Evolutionary conservation across 768 basidiomycete species (phyloP).

Genomic region (Agrocybe pediades): DNA sequence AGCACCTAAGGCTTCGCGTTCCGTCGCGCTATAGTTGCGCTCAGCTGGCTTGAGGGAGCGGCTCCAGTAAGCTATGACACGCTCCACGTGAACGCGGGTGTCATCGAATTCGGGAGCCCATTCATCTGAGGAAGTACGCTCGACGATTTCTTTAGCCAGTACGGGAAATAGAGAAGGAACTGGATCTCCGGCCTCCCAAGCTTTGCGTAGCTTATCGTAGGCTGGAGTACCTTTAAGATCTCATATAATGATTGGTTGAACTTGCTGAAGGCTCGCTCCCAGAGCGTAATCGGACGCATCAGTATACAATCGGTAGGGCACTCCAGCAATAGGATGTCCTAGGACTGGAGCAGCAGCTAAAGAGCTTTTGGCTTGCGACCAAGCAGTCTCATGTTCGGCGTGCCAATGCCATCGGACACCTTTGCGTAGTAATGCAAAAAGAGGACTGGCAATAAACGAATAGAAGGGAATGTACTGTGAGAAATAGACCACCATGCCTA

Average conservation of each 20-base stretch:
- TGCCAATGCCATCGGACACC: conserved; percentile 1
- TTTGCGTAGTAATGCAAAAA: not conserved
- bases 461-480: conserved; percentile 3
- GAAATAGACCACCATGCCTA: conserved; percentile 8
- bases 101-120: conserved; percentile 29
- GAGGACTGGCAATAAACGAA: not conserved
- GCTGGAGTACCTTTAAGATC: conserved; percentile 29
- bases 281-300: conserved; percentile 34
- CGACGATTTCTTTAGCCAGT: conserved; percentile 18
- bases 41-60: conserved; percentile 30
- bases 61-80: conserved; percentile 19
- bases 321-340: not conserved
- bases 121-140: conserved; percentile 13
- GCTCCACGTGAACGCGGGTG: conserved; percentile 28
- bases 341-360: not conserved
- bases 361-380: not conserved
- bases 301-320: conserved; percentile 36
- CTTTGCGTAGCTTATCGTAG: conserved; percentile 25
- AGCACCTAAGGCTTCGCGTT: too few relatives aligned
- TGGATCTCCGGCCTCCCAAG: conserved; percentile 15
- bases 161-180: conserved; percentile 24
- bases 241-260: conserved; percentile 26
- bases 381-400: not conserved
- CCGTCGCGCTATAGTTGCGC: too few relatives aligned
- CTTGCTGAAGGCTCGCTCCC: conserved; percentile 33